Evolutionary conservation across 805 yeast species (phyloP).

Genomic region (Tetrapisispora phaffii): DNA sequence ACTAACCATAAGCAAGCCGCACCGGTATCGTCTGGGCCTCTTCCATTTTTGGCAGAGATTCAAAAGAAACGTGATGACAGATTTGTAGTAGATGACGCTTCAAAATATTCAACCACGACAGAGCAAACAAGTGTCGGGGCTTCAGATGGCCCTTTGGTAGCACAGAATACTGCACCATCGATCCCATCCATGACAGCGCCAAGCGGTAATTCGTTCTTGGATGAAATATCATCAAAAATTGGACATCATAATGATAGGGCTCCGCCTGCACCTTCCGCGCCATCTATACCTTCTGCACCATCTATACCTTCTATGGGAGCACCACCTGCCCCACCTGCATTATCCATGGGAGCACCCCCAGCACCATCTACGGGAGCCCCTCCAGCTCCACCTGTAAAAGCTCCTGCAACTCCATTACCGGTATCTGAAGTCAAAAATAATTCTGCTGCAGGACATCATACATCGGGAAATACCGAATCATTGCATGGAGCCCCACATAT

Average conservation of each 20-base stretch:
- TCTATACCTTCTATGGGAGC: constrained; percentile 4
- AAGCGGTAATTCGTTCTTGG: constrained; percentile 22
- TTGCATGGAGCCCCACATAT: constrained; percentile 10
- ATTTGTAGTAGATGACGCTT: constrained; percentile 34
- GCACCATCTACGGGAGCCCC: constrained; percentile 14
- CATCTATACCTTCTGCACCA: constrained; percentile 5
- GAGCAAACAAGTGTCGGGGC: constrained; percentile 15
- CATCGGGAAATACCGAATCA: too few species aligned
- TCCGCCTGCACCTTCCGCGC: constrained; percentile 14
- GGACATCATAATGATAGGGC: constrained; percentile 19
- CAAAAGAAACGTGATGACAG: constrained; percentile 40
- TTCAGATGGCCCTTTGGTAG: constrained; percentile 8
- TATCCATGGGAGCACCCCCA: constrained; percentile 18
- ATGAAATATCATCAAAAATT: constrained; percentile 24
- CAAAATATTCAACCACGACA: constrained; percentile 19
- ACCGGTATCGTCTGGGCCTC: constrained; percentile 29
- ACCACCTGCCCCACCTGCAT: constrained; percentile 22
- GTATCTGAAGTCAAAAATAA: too few species aligned
- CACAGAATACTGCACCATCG: constrained; percentile 5
- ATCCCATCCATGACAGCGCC: constrained; percentile 8
- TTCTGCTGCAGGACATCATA: too few species aligned
- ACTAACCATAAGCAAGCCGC: constrained; percentile 15
- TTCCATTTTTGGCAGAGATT: constrained; percentile 44
- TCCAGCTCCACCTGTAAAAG: constrained; percentile 15
- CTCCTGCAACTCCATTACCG: constrained; percentile 9